Percentiles rank a stretch among this genome's conserved stretches.
Evolutionary conservation across 2,329 filamentous ascomycete species (phyloP).

Genomic region (Colletotrichum godetiae): DNA sequence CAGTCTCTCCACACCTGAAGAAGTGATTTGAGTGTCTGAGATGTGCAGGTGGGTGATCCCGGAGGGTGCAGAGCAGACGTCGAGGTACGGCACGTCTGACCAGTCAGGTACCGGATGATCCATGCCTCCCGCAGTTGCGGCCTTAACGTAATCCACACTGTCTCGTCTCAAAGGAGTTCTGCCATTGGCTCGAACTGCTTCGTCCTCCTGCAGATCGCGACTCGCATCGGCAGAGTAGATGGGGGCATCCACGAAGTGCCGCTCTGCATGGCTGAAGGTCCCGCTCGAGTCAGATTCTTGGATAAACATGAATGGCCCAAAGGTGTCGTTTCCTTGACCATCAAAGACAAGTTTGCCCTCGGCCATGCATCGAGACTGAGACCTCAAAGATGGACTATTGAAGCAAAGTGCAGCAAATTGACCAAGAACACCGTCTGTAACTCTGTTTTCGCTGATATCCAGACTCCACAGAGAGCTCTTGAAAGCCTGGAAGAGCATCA

Average conservation of each 20-base stretch:
- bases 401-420: slow-evolving; percentile 47
- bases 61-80: slow-evolving; percentile 40
- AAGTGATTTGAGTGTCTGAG: slow-evolving; percentile 60
- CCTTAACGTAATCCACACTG: slow-evolving; percentile 46
- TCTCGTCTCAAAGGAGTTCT: slow-evolving; percentile 45
- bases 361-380: slow-evolving; percentile 51
- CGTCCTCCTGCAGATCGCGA: slow-evolving; percentile 40
- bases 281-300: slow-evolving; percentile 59
- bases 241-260: slow-evolving; percentile 62
- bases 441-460: slow-evolving; percentile 63
- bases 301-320: slow-evolving; percentile 57
- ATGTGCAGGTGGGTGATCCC: slow-evolving; percentile 67
- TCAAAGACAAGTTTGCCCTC: slow-evolving; percentile 57
- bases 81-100: slow-evolving; percentile 35
- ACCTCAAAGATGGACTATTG: slow-evolving; percentile 45
- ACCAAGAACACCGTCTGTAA: slow-evolving; percentile 58
- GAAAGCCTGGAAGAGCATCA: slow-evolving; percentile 48
- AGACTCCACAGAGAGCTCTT: slow-evolving; percentile 64
- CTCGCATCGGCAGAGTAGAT: slow-evolving; percentile 48
- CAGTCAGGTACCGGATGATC: slow-evolving; percentile 17
- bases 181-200: slow-evolving; percentile 44
- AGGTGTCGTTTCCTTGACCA: slow-evolving; percentile 43
- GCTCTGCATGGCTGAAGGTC: slow-evolving; percentile 56
- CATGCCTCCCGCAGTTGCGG: slow-evolving; percentile 25
- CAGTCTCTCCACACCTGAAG: slow-evolving; percentile 54